Percentiles rank a stretch among this genome's conserved stretches.
phyloP scores from a whole-genome alignment of 208 protist genomes.

The Trypanosoma theileri region DNA sequence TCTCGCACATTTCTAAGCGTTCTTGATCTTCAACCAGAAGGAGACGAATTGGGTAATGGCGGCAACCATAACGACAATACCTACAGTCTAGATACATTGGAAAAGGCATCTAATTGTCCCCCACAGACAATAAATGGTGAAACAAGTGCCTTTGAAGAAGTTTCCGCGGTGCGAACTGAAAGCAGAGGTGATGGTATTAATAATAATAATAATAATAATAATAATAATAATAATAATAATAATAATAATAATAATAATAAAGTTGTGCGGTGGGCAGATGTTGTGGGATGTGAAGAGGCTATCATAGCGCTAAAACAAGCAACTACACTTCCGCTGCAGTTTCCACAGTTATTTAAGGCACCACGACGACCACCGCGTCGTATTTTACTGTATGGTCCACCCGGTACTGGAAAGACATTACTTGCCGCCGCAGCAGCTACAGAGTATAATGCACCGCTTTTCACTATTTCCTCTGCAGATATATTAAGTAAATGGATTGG shows the following conservation, averaged over 20 bases:
- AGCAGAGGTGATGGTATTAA: too few relatives aligned
- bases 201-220: neutral
- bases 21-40: constrained; percentile 27
- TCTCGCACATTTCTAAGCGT: constrained; percentile 27
- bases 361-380: constrained; percentile 85
- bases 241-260: neutral
- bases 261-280: constrained; percentile 78
- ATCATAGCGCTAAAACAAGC: constrained; percentile 96
- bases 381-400: constrained; percentile 91
- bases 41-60: neutral
- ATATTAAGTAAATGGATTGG: constrained; percentile 97
- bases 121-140: neutral
- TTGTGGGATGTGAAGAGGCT: constrained; percentile 95
- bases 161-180: too few relatives aligned
- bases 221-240: too few relatives aligned
- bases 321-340: constrained; percentile 95
- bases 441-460: constrained; percentile 89
- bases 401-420: constrained; percentile 87
- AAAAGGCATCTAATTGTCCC: neutral
- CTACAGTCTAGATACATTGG: neutral
- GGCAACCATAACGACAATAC: neutral
- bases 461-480: constrained; percentile 93
- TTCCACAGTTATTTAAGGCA: constrained; percentile 96
- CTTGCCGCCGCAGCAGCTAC: constrained; percentile 92
- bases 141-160: neutral